Evolutionary conservation across 2,329 filamentous ascomycete species (phyloP).

Genomic region (Pyrenophora teres): DNA sequence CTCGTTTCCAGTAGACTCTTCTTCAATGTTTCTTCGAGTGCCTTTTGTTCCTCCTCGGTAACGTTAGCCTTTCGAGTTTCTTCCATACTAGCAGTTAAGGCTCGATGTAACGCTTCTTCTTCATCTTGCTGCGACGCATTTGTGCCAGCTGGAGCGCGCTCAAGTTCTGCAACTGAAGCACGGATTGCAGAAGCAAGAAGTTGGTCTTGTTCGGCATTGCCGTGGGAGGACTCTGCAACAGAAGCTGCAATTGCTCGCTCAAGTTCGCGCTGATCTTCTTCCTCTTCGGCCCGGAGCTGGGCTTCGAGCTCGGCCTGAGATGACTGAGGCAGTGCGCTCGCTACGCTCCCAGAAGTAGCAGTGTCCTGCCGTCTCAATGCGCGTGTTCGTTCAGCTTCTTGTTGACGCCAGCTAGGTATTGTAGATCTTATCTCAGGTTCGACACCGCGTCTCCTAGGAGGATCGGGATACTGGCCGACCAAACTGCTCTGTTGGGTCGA

Average conservation of each 20-base stretch:
- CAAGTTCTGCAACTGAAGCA: slow-evolving; percentile 68
- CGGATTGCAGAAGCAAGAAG: slow-evolving; percentile 75
- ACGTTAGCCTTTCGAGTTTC: slow-evolving; percentile 47
- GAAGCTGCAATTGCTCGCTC: slow-evolving; percentile 70
- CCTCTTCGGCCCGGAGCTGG: slow-evolving; percentile 34
- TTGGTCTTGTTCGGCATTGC: slow-evolving; percentile 71
- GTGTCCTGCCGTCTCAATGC: slow-evolving; percentile 28
- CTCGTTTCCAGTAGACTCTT: slow-evolving; percentile 52
- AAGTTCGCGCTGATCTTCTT: slow-evolving; percentile 63
- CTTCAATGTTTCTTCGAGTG: slow-evolving; percentile 53
- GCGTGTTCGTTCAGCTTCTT: slow-evolving; percentile 18
- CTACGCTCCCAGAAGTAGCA: slow-evolving; percentile 29
- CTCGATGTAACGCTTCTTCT: slow-evolving; percentile 54
- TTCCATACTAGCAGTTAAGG: slow-evolving; percentile 56
- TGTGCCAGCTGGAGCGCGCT: slow-evolving; percentile 41
- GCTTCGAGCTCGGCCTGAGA: slow-evolving; percentile 22
- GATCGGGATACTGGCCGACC: slow-evolving; percentile 17
- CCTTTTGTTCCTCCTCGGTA: slow-evolving; percentile 44
- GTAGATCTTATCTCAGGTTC: slow-evolving; percentile 22
- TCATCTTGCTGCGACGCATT: slow-evolving; percentile 45
- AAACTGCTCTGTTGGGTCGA: slow-evolving; percentile 22
- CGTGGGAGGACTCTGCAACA: slow-evolving; percentile 71
- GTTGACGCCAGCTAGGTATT: slow-evolving; percentile 19
- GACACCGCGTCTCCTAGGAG: slow-evolving; percentile 11
- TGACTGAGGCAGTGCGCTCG: slow-evolving; percentile 15